Conservation (phyloP, 2,329 filamentous ascomycete genomes). For the Hypomyces rosellus region DNA sequence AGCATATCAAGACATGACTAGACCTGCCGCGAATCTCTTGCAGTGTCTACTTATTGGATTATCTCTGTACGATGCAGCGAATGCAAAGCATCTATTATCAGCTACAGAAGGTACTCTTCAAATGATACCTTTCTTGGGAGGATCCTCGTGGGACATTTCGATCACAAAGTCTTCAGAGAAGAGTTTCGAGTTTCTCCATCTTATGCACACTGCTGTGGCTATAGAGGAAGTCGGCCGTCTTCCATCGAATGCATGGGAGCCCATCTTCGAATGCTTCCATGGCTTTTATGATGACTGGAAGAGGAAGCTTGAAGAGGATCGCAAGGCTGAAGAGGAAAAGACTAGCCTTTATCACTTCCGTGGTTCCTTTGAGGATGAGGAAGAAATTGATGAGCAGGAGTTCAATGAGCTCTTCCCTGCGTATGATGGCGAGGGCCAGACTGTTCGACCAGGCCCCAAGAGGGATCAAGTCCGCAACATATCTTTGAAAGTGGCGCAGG, state of each 20-base stretch:
- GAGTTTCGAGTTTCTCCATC: slow-evolving; percentile 39
- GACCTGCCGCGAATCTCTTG: slow-evolving; percentile 71
- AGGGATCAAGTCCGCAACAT: slow-evolving; percentile 43
- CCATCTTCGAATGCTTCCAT: slow-evolving; percentile 62
- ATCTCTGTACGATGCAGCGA: slow-evolving; percentile 46
- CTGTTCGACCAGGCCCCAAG: slow-evolving; percentile 24
- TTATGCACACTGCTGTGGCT: slow-evolving; percentile 29
- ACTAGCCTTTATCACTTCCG: slow-evolving; percentile 78
- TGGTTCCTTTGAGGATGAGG: slow-evolving; percentile 69
- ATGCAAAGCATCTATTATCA: slow-evolving; percentile 36
- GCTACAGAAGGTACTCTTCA: slow-evolving; percentile 33
- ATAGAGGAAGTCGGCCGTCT: slow-evolving; percentile 43
- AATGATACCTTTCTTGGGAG: slow-evolving; percentile 52
- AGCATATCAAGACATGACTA: slow-evolving; percentile 78
- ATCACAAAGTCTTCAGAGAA: slow-evolving; percentile 16
- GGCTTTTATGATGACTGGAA: slow-evolving; percentile 77
- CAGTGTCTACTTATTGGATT: slow-evolving; percentile 72
- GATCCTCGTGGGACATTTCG: slow-evolving; percentile 27
- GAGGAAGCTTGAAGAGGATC: slow-evolving; percentile 66
- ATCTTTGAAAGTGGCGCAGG: slow-evolving; percentile 54
- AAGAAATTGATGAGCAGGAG: slow-evolving; percentile 67
- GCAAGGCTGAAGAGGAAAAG: slow-evolving; percentile 65
- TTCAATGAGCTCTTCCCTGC: slow-evolving; percentile 77
- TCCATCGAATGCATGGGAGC: slow-evolving; percentile 37
- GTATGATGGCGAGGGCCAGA: slow-evolving; percentile 48